A percentile compares a stretch with the other conserved stretches of the same genome.
These are phyloP conservation scores for Plasmodium billcollinsi DNA, from an alignment of 169 alveolate genomes.

Conservation along the genomic window DNA sequence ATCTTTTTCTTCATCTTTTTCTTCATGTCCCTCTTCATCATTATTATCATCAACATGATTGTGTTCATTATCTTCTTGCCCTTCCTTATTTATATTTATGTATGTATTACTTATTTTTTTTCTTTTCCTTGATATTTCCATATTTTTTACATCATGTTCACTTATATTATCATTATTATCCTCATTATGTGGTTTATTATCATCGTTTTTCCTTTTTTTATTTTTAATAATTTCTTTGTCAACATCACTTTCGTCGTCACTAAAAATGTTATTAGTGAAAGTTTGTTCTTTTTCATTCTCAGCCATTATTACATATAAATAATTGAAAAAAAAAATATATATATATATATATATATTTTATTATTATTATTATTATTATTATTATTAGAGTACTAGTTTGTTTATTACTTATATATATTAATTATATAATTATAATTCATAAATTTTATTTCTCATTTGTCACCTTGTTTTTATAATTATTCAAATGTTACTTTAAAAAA, in stretches of 20 bases:
- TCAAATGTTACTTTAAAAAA: too few relatives aligned
- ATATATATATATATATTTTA: too few relatives aligned
- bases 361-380: too few relatives aligned
- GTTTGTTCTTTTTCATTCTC: background rate
- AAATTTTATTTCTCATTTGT: too few relatives aligned
- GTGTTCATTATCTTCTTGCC: conserved; percentile 1
- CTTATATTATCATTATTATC: conserved; percentile 7
- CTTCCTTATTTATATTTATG: background rate
- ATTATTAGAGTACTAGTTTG: too few relatives aligned
- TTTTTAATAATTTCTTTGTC: background rate
- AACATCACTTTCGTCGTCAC: background rate
- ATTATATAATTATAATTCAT: too few relatives aligned
- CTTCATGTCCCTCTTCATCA: background rate
- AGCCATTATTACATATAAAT: background rate
- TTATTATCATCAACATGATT: too few relatives aligned
- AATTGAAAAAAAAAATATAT: too few relatives aligned
- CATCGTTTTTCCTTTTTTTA: background rate
- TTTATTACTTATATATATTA: too few relatives aligned
- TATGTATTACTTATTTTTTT: background rate
- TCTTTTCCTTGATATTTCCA: background rate
- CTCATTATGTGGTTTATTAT: background rate
- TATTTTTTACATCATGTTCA: background rate
- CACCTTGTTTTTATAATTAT: too few relatives aligned
- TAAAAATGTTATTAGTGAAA: too few relatives aligned
- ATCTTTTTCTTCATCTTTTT: background rate